Conservation (phyloP, 768 basidiomycete genomes). For the Suillus sp. region DNA sequence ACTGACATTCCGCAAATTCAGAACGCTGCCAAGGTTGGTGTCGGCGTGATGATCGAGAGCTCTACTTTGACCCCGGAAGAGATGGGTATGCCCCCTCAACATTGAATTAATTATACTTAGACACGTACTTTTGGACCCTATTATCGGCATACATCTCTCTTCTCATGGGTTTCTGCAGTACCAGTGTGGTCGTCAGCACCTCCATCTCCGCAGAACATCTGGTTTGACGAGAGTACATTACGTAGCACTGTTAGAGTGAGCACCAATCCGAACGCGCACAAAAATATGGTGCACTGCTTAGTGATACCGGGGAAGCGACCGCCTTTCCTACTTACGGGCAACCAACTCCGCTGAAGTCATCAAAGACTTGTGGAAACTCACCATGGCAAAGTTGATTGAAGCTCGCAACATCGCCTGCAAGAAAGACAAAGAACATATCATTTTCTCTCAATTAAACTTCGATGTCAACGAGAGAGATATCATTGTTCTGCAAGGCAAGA, state of each 20-base stretch:
- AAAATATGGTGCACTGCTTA: background rate
- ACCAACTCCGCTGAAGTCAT: background rate
- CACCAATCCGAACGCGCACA: background rate
- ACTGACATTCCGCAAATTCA: slow-evolving; percentile 32
- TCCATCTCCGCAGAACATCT: background rate
- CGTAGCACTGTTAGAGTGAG: background rate
- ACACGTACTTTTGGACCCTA: slow-evolving; percentile 26
- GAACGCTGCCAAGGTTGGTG: slow-evolving; percentile 93
- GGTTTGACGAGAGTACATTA: background rate
- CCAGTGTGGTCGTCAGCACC: background rate
- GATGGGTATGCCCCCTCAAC: slow-evolving; percentile 65
- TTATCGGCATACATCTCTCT: slow-evolving; percentile 23
- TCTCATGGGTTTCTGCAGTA: slow-evolving; percentile 13
- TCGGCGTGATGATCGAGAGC: slow-evolving; percentile 98
- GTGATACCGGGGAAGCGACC: background rate
- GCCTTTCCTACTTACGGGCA: background rate
- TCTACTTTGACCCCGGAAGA: slow-evolving; percentile 79
- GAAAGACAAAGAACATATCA: slow-evolving; percentile 45
- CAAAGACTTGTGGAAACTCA: slow-evolving; percentile 10
- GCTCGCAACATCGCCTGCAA: slow-evolving; percentile 52
- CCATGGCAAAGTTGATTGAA: slow-evolving; percentile 46
- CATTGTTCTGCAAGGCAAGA: slow-evolving; percentile 74
- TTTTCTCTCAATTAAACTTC: slow-evolving; percentile 67
- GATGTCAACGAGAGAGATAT: slow-evolving; percentile 72
- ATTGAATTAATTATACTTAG: slow-evolving; percentile 34